Evolutionary conservation across 2,329 filamentous ascomycete genomes (phyloP).

Genomic region (Arthrobotrys sphaeroides): DNA sequence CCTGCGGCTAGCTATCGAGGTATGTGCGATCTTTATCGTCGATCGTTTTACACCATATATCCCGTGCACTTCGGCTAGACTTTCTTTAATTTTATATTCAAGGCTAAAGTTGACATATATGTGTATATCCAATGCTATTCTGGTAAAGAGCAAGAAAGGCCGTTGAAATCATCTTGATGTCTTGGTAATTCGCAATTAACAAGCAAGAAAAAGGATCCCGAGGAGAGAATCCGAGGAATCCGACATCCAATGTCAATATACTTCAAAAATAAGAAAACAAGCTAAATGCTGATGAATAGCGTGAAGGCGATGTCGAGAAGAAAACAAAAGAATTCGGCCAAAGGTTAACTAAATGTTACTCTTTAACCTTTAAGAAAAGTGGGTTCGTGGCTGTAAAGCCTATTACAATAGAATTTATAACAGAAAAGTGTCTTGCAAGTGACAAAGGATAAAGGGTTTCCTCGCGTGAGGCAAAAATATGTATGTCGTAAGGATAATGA

Average conservation of each 20-base stretch:
- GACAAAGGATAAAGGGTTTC: slow-evolving; percentile 34
- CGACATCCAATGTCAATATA: not conserved
- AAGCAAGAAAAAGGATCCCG: not conserved
- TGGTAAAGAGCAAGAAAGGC: slow-evolving; percentile 6
- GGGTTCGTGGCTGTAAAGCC: slow-evolving; percentile 20
- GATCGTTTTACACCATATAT: slow-evolving; percentile 12
- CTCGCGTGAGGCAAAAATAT: slow-evolving; percentile 40
- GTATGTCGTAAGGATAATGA: not conserved
- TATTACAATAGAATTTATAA: slow-evolving; percentile 40
- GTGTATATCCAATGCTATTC: not conserved
- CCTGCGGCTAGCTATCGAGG: slow-evolving; percentile 14
- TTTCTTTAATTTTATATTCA: slow-evolving; percentile 2
- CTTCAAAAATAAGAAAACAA: slow-evolving; percentile 13
- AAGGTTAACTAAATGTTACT: not conserved
- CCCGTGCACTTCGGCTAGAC: not conserved
- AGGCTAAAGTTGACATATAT: not conserved
- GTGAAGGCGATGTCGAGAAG: not conserved
- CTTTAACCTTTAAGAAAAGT: not conserved
- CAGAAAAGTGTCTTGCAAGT: slow-evolving; percentile 16
- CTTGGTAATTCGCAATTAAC: slow-evolving; percentile 23
- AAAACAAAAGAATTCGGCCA: slow-evolving; percentile 9
- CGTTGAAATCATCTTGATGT: slow-evolving; percentile 16
- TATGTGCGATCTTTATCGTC: slow-evolving; percentile 6
- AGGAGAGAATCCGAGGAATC: slow-evolving; percentile 13
- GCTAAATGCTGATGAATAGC: not conserved